Conservation (phyloP, 2,329 filamentous ascomycete species). For the Fusarium keratoplasticum region DNA sequence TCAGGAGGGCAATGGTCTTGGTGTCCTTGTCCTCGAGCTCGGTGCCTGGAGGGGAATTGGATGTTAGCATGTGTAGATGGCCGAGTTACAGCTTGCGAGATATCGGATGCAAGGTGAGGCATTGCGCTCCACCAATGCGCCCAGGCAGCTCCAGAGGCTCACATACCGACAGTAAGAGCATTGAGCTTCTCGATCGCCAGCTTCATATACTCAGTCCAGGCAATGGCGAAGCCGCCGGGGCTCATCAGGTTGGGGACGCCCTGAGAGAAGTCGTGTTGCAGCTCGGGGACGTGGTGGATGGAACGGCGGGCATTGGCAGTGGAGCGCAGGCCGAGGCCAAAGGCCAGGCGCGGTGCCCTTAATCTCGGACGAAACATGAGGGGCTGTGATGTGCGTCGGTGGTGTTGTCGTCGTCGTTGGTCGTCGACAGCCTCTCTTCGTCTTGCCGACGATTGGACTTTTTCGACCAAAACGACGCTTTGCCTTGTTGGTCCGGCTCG, state of each 20-base stretch:
- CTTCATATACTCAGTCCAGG: slow-evolving; percentile 86
- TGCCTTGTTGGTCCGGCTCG: slow-evolving; percentile 28
- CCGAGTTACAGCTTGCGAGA: neutral
- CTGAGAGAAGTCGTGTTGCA: slow-evolving; percentile 59
- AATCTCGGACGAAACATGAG: slow-evolving; percentile 66
- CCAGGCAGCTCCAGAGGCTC: neutral
- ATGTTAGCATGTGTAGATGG: slow-evolving; percentile 20
- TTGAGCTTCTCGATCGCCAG: slow-evolving; percentile 83
- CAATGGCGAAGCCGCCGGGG: slow-evolving; percentile 74
- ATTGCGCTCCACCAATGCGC: slow-evolving; percentile 13
- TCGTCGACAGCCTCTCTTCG: slow-evolving; percentile 11
- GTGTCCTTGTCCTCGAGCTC: slow-evolving; percentile 70
- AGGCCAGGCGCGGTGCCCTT: slow-evolving; percentile 61
- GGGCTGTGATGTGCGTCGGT: slow-evolving; percentile 18
- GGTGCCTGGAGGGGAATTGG: slow-evolving; percentile 63
- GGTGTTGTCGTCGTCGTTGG: slow-evolving; percentile 19
- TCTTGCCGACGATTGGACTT: slow-evolving; percentile 22
- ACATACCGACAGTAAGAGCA: slow-evolving; percentile 75
- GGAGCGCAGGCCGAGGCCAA: slow-evolving; percentile 51
- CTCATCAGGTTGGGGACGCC: slow-evolving; percentile 79
- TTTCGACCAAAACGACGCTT: slow-evolving; percentile 30
- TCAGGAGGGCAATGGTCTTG: slow-evolving; percentile 77
- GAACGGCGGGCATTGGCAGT: slow-evolving; percentile 53
- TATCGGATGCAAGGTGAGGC: neutral
- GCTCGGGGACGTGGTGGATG: slow-evolving; percentile 60